Evolutionary conservation across 1,284 basidiomycete genomes (phyloP).

Genomic region (Hymenochaete sp.): DNA sequence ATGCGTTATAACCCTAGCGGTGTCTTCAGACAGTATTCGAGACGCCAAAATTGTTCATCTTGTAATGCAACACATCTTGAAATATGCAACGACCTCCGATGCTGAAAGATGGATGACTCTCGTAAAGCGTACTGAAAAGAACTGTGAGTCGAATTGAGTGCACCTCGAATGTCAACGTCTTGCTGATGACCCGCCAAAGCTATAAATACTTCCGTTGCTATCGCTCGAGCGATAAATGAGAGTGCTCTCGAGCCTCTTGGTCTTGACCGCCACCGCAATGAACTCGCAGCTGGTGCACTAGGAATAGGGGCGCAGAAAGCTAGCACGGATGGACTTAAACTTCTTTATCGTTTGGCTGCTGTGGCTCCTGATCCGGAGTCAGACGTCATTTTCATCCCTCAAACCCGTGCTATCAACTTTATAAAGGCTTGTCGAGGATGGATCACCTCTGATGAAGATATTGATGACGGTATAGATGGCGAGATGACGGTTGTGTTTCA

Average conservation of each 20-base stretch:
- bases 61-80: slow-evolving; percentile 53
- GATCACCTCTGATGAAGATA: slow-evolving; percentile 70
- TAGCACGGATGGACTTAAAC: slow-evolving; percentile 58
- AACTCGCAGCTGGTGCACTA: slow-evolving; percentile 73
- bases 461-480: slow-evolving; percentile 69
- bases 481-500: slow-evolving; percentile 70
- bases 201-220: slow-evolving; percentile 55
- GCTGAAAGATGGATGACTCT: slow-evolving; percentile 71
- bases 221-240: slow-evolving; percentile 54
- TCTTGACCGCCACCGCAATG: slow-evolving; percentile 82
- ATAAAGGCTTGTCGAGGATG: slow-evolving; percentile 81
- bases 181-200: slow-evolving; percentile 34
- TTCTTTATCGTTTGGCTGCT: slow-evolving; percentile 66
- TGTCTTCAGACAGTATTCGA: slow-evolving; percentile 37
- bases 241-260: slow-evolving; percentile 61
- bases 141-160: slow-evolving; percentile 34
- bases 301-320: slow-evolving; percentile 60
- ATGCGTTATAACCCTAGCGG: slow-evolving; percentile 32
- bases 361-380: slow-evolving; percentile 74
- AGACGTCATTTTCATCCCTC: slow-evolving; percentile 79
- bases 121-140: slow-evolving; percentile 52
- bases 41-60: slow-evolving; percentile 51
- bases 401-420: slow-evolving; percentile 83
- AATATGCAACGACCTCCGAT: slow-evolving; percentile 52
- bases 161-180: not conserved